phyloP scores from a whole-genome alignment of 2,329 filamentous ascomycete species.

The Pseudogymnoascus destructans region DNA sequence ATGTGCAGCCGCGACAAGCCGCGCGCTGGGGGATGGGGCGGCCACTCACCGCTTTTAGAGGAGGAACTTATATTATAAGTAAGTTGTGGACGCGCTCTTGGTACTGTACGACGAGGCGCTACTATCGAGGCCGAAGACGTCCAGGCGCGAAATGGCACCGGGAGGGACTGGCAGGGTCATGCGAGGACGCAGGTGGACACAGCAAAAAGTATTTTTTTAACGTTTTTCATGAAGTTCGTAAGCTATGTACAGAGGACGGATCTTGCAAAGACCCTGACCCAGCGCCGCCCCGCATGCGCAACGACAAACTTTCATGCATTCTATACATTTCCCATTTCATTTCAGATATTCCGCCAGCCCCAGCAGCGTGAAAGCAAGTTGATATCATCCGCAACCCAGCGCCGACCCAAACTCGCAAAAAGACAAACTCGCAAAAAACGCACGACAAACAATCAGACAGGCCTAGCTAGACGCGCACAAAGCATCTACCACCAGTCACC shows the following conservation, averaged over 20 bases:
- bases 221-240: not conserved
- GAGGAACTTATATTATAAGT: not conserved
- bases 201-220: not conserved
- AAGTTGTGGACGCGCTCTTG: not conserved
- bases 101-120: not conserved
- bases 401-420: not conserved
- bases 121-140: not conserved
- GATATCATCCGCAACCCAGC: conserved; percentile 5
- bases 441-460: not conserved
- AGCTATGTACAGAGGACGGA: conserved; percentile 4
- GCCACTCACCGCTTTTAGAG: conserved; percentile 1
- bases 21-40: not conserved
- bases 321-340: conserved; percentile 3
- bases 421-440: not conserved
- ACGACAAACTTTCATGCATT: not conserved
- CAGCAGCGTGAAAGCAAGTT: conserved; percentile 7
- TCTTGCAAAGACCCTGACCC: not conserved
- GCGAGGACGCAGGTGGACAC: not conserved
- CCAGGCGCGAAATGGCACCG: not conserved
- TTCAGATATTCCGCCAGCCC: conserved; percentile 1
- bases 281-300: not conserved
- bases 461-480: not conserved
- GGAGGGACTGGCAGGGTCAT: not conserved
- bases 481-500: conserved; percentile 69
- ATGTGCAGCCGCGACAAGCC: not conserved